Conservation (phyloP, 805 yeast species). For the Pichia pseudocactophila region DNA sequence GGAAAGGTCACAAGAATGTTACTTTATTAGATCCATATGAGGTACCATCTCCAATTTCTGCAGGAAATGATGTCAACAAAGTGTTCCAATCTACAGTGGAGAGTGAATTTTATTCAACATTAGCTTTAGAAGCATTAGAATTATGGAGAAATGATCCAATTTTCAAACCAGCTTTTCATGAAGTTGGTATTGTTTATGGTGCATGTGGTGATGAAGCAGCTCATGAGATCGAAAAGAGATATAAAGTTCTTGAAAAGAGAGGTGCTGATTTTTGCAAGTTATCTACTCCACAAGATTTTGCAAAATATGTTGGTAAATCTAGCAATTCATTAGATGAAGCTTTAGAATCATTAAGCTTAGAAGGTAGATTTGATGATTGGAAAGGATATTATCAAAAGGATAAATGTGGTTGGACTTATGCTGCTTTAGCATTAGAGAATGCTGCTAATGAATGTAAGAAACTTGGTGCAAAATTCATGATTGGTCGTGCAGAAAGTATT, state of each 20-base stretch:
- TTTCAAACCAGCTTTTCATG: constrained; percentile 22
- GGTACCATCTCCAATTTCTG: constrained; percentile 31
- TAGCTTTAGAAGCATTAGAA: constrained; percentile 28
- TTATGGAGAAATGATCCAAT: constrained; percentile 28
- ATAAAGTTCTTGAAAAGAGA: neutral
- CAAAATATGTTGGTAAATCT: neutral
- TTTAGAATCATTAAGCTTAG: constrained; percentile 5
- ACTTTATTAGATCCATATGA: constrained; percentile 26
- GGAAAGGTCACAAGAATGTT: constrained; percentile 27
- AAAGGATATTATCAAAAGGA: constrained; percentile 25
- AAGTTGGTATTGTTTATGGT: constrained; percentile 27
- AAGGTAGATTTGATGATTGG: constrained; percentile 22
- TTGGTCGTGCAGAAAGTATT: constrained; percentile 20
- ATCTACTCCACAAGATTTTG: constrained; percentile 11
- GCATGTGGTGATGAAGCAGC: constrained; percentile 15
- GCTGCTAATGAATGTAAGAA: constrained; percentile 22
- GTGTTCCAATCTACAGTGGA: constrained; percentile 27
- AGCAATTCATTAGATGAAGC: neutral
- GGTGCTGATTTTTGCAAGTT: constrained; percentile 9
- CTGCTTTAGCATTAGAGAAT: constrained; percentile 25
- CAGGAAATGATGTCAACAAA: constrained; percentile 36
- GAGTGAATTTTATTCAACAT: constrained; percentile 19
- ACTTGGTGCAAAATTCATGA: constrained; percentile 28
- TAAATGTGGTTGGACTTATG: constrained; percentile 32
- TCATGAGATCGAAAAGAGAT: constrained; percentile 2